A percentile compares a stretch with the other conserved stretches of the same genome.
phyloP scores from a whole-genome alignment of 345 rosid genomes.

The sweet orange (Citrus sinensis) region DVS_A1.0 CM039164.1:19358001-19358500 shows the following conservation, averaged over 20 bases:
- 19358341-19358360: neutral
- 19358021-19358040: neutral
- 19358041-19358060: neutral
- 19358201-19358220: neutral
- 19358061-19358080: neutral
- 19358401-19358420: neutral
- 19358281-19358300: neutral
- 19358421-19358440: neutral
- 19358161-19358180: neutral
- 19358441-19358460: too few species aligned
- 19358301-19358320: neutral
- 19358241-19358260: neutral
- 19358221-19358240: neutral
- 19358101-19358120: neutral
- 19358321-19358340: neutral
- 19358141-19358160: neutral
- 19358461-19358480: too few species aligned
- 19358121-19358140: neutral
- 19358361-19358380: neutral
- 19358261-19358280: neutral
- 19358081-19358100: neutral
- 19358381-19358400: neutral
- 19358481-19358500: neutral
- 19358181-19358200: neutral
- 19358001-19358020: neutral